Conservation (phyloP, 2,329 filamentous ascomycete species). For the Alternaria arborescens region DNA sequence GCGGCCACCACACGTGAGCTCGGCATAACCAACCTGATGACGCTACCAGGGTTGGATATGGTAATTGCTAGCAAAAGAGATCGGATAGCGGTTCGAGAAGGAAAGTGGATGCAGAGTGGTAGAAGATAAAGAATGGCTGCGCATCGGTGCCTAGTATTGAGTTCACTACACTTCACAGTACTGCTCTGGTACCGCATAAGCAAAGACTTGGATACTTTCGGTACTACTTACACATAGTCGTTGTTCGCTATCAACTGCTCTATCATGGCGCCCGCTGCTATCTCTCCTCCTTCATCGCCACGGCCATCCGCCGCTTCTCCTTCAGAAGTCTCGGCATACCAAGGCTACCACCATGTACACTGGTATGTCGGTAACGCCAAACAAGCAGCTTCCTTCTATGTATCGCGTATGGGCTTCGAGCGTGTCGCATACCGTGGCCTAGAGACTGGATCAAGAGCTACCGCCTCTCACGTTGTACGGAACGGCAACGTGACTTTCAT, state of each 20-base stretch:
- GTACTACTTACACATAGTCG: background rate
- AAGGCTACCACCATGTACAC: constrained; percentile 89
- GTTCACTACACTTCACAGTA: background rate
- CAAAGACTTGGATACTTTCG: background rate
- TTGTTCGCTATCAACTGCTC: background rate
- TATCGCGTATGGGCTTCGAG: constrained; percentile 84
- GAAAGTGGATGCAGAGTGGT: constrained; percentile 24
- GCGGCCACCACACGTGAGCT: constrained; percentile 35
- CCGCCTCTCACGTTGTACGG: constrained; percentile 83
- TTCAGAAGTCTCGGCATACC: constrained; percentile 64
- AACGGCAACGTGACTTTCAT: constrained; percentile 83
- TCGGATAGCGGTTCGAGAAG: constrained; percentile 38
- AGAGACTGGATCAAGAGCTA: constrained; percentile 82
- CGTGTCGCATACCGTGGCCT: constrained; percentile 85
- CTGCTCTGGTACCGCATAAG: background rate
- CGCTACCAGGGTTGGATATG: constrained; percentile 26
- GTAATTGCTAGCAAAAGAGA: constrained; percentile 20
- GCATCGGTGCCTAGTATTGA: constrained; percentile 8
- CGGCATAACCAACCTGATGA: constrained; percentile 37
- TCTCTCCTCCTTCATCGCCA: constrained; percentile 55
- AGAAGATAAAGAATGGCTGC: constrained; percentile 28
- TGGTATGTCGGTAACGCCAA: constrained; percentile 99
- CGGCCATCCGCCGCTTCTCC: constrained; percentile 30
- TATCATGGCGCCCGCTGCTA: constrained; percentile 46
- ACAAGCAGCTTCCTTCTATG: constrained; percentile 90